Conservation (phyloP, 129 eudicot species). For the Logfia minima region DNA sequence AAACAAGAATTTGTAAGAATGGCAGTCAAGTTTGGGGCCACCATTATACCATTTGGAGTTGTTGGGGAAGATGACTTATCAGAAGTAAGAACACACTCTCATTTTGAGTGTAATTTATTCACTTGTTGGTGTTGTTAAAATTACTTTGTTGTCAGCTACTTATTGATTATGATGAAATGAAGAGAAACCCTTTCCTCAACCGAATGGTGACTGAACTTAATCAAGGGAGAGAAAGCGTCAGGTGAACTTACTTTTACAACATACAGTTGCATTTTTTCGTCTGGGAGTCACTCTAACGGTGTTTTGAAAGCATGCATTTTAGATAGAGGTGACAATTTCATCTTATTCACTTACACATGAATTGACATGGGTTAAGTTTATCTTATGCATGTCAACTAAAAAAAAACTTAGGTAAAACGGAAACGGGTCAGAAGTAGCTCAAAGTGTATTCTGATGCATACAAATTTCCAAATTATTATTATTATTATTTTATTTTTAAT, state of each 20-base stretch:
- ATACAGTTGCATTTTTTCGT: not conserved
- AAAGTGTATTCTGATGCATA: too few relatives aligned
- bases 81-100: constrained; percentile 23
- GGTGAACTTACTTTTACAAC: constrained; percentile 22
- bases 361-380: too few relatives aligned
- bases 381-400: too few relatives aligned
- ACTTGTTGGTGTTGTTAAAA: constrained; percentile 9
- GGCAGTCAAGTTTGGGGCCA: constrained; percentile 39
- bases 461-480: too few relatives aligned
- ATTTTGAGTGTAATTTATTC: not conserved
- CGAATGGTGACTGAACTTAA: constrained; percentile 25
- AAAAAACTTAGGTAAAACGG: too few relatives aligned
- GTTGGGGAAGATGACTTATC: constrained; percentile 42
- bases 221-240: constrained; percentile 24
- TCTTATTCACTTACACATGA: too few relatives aligned
- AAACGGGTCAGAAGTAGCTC: too few relatives aligned
- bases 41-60: constrained; percentile 37
- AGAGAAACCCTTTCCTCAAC: constrained; percentile 27
- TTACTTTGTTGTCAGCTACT: constrained; percentile 23
- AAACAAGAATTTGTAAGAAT: constrained; percentile 42
- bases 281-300: not conserved
- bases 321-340: not conserved
- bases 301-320: not conserved
- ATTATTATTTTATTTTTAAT: too few relatives aligned
- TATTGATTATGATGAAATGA: constrained; percentile 36